Percentiles rank a stretch among this genome's conserved stretches.
phyloP scores from a whole-genome alignment of 148 eudicot species.

The Rhododendron williamsianum region DNA sequence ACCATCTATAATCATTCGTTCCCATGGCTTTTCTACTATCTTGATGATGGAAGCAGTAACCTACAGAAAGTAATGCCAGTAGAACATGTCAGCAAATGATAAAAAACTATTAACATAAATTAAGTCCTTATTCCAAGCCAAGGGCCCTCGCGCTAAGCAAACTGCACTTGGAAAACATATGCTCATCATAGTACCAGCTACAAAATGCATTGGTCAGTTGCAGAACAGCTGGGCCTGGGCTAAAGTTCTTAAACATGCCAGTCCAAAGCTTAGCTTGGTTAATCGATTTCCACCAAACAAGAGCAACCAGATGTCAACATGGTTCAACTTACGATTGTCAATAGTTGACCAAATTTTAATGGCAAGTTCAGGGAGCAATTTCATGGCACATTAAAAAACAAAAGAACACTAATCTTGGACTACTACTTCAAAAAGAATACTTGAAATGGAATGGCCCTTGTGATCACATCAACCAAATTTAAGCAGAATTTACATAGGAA shows the following conservation, averaged over 20 bases:
- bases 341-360: not conserved
- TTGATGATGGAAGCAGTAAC: constrained; percentile 75
- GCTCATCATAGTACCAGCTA: not conserved
- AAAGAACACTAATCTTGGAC: not conserved
- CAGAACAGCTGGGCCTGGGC: not conserved
- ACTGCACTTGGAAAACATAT: not conserved
- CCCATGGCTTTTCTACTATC: constrained; percentile 93
- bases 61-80: constrained; percentile 29
- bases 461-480: not conserved
- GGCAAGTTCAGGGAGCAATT: not conserved
- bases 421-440: not conserved
- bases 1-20: constrained; percentile 59
- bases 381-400: not conserved
- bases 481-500: not conserved
- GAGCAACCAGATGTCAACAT: not conserved
- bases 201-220: not conserved
- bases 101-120: not conserved
- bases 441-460: not conserved
- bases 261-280: not conserved
- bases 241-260: not conserved
- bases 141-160: not conserved
- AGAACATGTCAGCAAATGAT: not conserved
- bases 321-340: not conserved
- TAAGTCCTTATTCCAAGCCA: not conserved
- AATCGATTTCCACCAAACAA: too few relatives aligned